Percentiles rank a stretch among this genome's conserved stretches.
These are phyloP conservation scores for Russula brevipes DNA, from an alignment of 768 basidiomycete species.

Conservation along the genomic window DNA sequence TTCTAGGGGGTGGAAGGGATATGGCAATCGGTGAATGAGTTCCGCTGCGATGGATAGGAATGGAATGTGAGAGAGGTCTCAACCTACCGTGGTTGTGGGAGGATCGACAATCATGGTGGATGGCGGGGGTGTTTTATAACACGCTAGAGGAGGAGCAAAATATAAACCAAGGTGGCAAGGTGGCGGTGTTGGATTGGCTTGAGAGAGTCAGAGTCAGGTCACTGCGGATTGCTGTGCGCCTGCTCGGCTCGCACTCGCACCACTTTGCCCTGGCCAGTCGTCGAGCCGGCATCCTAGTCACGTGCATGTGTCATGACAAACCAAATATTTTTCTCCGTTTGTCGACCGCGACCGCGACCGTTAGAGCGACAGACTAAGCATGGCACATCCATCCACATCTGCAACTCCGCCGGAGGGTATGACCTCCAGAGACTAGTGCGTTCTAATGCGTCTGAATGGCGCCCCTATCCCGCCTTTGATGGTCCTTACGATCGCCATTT, in stretches of 20 bases:
- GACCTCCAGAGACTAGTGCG: conserved; percentile 89
- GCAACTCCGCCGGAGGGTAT: conserved; percentile 35
- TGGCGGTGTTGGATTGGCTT: neutral
- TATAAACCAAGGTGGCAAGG: neutral
- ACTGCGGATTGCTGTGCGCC: neutral
- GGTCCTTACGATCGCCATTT: neutral
- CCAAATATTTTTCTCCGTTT: too few species aligned
- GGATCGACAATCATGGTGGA: conserved; percentile 12
- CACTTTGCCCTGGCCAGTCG: too few species aligned
- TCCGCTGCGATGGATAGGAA: neutral
- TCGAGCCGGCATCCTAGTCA: too few species aligned
- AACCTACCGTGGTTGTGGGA: conserved; percentile 3
- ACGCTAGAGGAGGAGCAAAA: neutral
- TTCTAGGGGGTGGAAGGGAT: neutral
- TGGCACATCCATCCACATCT: conserved; percentile 18
- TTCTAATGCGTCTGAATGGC: conserved; percentile 10
- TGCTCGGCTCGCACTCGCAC: too few species aligned
- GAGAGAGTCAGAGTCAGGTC: too few species aligned
- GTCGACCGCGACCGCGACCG: too few species aligned
- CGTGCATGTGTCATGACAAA: too few species aligned
- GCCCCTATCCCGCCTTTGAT: conserved; percentile 23
- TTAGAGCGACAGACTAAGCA: neutral
- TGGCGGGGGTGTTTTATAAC: neutral
- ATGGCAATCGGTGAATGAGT: neutral
- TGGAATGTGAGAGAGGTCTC: neutral